Evolutionary conservation across 148 eudicot genomes (phyloP).

Genomic region (Rhododendron ferrugineum): DNA sequence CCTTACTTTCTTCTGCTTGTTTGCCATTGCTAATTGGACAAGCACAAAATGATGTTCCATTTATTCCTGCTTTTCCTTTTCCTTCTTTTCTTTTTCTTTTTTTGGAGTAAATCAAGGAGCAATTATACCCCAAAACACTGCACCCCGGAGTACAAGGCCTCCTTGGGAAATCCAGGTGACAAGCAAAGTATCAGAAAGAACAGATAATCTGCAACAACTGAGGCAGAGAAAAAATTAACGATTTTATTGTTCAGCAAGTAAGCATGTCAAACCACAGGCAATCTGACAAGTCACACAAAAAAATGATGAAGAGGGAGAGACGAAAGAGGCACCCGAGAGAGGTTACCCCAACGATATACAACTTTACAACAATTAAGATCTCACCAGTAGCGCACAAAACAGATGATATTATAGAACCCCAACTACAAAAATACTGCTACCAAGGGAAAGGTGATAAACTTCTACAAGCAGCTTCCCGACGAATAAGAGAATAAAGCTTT

Average conservation of each 20-base stretch:
- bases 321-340: conserved; percentile 27
- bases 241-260: conserved; percentile 7
- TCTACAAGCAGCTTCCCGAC: conserved; percentile 11
- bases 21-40: background rate
- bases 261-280: conserved; percentile 1
- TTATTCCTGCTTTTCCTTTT: background rate
- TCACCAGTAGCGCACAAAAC: background rate
- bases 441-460: background rate
- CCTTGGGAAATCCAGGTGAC: background rate
- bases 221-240: background rate
- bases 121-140: background rate
- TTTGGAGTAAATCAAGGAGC: background rate
- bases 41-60: background rate
- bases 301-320: background rate
- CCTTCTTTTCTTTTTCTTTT: too few species aligned
- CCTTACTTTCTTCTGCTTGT: background rate
- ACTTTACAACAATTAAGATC: conserved; percentile 11
- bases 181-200: background rate
- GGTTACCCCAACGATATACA: conserved; percentile 27
- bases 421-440: background rate
- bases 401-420: background rate
- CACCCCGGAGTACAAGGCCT: background rate
- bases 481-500: conserved; percentile 10
- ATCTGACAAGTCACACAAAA: conserved; percentile 6
- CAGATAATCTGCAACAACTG: background rate